Evolutionary conservation across 1,284 basidiomycete genomes (phyloP).

Genomic region (Cryptococcus jaspeensis): DNA sequence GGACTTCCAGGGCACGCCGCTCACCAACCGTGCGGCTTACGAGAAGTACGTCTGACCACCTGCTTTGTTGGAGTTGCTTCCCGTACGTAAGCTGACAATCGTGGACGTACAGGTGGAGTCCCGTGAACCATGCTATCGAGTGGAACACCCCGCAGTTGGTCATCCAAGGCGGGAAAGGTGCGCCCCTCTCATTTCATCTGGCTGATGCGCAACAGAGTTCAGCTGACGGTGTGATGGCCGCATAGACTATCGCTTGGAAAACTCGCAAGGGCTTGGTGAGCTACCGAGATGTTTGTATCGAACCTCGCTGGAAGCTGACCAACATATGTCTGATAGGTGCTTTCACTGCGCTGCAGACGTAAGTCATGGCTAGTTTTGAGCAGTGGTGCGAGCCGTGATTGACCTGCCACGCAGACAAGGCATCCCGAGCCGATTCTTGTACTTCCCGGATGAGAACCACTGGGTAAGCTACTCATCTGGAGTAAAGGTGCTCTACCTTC

Average conservation of each 20-base stretch:
- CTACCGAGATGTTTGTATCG: conserved; percentile 73
- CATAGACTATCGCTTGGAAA: conserved; percentile 73
- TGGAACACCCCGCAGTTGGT: conserved; percentile 83
- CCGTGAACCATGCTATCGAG: conserved; percentile 72
- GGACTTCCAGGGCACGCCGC: conserved; percentile 32
- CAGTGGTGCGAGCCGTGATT: neutral
- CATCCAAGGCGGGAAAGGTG: conserved; percentile 74
- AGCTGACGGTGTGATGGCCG: neutral
- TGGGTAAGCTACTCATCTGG: conserved; percentile 60
- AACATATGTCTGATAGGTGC: conserved; percentile 15
- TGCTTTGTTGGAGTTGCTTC: neutral
- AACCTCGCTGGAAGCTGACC: no score
- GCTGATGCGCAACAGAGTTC: neutral
- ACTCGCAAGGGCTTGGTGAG: conserved; percentile 74
- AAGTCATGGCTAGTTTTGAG: conserved; percentile 1
- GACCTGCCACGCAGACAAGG: conserved; percentile 57
- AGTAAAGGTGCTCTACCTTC: no score
- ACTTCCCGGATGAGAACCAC: conserved; percentile 93
- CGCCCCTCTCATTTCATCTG: conserved; percentile 1
- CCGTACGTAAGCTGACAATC: neutral
- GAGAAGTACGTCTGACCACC: conserved; percentile 30
- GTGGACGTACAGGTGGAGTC: conserved; percentile 52
- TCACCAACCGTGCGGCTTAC: conserved; percentile 31
- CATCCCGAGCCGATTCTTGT: conserved; percentile 75
- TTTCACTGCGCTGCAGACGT: conserved; percentile 42